phyloP scores from a whole-genome alignment of 2,329 filamentous ascomycete genomes.

The Akanthomyces lecanii region DNA sequence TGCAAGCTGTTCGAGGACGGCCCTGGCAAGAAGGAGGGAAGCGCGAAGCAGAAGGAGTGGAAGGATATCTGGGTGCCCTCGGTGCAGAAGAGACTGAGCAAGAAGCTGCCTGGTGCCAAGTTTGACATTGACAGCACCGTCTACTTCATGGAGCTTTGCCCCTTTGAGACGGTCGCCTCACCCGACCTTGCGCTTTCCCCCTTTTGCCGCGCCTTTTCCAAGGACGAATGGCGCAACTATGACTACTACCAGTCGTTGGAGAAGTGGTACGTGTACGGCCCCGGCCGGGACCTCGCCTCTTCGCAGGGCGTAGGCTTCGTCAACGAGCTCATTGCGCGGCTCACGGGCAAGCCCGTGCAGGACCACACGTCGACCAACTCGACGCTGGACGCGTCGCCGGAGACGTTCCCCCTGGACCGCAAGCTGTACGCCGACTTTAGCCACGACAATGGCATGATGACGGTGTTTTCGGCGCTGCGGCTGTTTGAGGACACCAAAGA shows the following conservation, averaged over 20 bases:
- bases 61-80: slow-evolving; percentile 58
- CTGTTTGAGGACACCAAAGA: slow-evolving; percentile 65
- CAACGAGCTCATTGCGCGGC: slow-evolving; percentile 79
- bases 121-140: slow-evolving; percentile 60
- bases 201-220: slow-evolving; percentile 74
- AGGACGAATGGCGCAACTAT: slow-evolving; percentile 70
- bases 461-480: slow-evolving; percentile 71
- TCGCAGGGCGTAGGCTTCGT: slow-evolving; percentile 84
- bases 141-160: slow-evolving; percentile 82
- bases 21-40: slow-evolving; percentile 43
- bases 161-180: slow-evolving; percentile 74
- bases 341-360: slow-evolving; percentile 64
- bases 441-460: slow-evolving; percentile 84
- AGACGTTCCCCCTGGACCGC: slow-evolving; percentile 68
- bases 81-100: slow-evolving; percentile 67
- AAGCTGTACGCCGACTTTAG: slow-evolving; percentile 83
- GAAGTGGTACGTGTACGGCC: slow-evolving; percentile 80
- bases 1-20: slow-evolving; percentile 69
- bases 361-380: slow-evolving; percentile 74
- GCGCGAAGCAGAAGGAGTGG: slow-evolving; percentile 54
- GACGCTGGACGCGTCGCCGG: slow-evolving; percentile 63
- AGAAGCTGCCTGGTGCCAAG: slow-evolving; percentile 62
- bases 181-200: slow-evolving; percentile 48
- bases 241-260: slow-evolving; percentile 75
- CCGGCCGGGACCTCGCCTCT: slow-evolving; percentile 72